Evolutionary conservation across 1,139 yeast species (phyloP), one percentile per base, ranked within the genome.

Genomic region (Nakaseomyces nivariensis): DNA sequence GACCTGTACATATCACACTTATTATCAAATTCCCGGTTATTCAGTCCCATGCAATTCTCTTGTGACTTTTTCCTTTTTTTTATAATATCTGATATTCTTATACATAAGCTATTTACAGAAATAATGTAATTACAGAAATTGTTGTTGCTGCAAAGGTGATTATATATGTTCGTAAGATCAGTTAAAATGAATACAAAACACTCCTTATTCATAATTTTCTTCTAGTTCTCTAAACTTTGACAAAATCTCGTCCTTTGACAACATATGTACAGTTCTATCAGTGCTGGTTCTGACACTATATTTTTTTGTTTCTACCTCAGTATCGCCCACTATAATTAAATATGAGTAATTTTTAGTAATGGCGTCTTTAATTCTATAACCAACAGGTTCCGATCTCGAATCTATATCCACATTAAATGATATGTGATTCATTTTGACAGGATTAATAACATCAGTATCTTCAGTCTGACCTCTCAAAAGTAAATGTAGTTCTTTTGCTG

Each of bases 311-410:
- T 76, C 79, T 7, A 85, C 71, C 63, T 92, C 99, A 58, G 80
- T 79, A 60, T 89, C 97, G 31, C 99, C 99, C 46, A 92, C 76
- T 71, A 89, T 77, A 33, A 90, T 71, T 46, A 92, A 78, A 62
- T 79, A 92, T 13, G 88, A 84, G 63, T 85, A 89, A 1, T 92
- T 90, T 60, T 82, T 82, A 48, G 74, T 72, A 27, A 84, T 72
- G 4, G 96, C 88, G 52, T 89, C 89, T 61, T 85, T 82, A 51
- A 89, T 80, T 63, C 96, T 75, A 51, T 76, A 78, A 0, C 95
- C 92, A 26, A 90, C 81, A 3, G 96, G 81, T 62, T 88, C 95
- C 29, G 74, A 72, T 62, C 95, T 76, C 25, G 71, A 69, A 62
- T 87, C 95, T 5, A 88, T 69, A 60, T 90, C 97, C 26, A 85